Evolutionary conservation across 1,284 basidiomycete species (phyloP).

Genomic region (Thelephora terrestris): DNA sequence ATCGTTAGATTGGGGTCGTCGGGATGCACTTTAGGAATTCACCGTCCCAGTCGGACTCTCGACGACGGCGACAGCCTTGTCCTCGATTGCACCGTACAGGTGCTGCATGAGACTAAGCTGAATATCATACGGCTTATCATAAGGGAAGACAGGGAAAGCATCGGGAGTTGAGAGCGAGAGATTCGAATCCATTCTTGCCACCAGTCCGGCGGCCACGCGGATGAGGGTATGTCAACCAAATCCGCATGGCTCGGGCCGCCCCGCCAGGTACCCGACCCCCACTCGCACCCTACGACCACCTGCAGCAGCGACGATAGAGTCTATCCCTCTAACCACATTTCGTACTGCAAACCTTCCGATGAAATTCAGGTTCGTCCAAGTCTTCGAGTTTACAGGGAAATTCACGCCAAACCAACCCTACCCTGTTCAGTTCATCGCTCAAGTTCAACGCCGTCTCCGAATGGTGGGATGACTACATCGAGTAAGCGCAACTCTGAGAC

Average conservation of each 20-base stretch:
- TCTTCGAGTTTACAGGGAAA: background rate
- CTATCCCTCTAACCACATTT: background rate
- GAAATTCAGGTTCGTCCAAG: conserved; percentile 43
- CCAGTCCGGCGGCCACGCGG: conserved; percentile 9
- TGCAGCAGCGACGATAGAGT: too few species aligned
- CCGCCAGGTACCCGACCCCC: conserved; percentile 2
- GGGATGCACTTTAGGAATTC: conserved; percentile 13
- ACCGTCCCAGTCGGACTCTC: conserved; percentile 85
- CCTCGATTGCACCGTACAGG: conserved; percentile 76
- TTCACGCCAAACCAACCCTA: background rate
- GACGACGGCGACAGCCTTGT: conserved; percentile 65
- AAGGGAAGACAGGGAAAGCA: conserved; percentile 72
- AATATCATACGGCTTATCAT: conserved; percentile 74
- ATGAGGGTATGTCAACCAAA: too few species aligned
- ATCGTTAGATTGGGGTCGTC: conserved; percentile 2
- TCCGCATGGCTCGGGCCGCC: conserved; percentile 2
- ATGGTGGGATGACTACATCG: conserved; percentile 92
- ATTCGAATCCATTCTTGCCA: conserved; percentile 1
- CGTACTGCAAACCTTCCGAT: conserved; percentile 24
- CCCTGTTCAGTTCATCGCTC: conserved; percentile 49
- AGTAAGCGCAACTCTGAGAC: conserved; percentile 35
- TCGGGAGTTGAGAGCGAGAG: conserved; percentile 46
- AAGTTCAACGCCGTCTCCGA: conserved; percentile 93
- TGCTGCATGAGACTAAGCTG: conserved; percentile 86
- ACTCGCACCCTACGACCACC: background rate